Base-by-base conservation (phyloP, 805 yeast genomes). In the Candida ascalaphidarum region DNA sequence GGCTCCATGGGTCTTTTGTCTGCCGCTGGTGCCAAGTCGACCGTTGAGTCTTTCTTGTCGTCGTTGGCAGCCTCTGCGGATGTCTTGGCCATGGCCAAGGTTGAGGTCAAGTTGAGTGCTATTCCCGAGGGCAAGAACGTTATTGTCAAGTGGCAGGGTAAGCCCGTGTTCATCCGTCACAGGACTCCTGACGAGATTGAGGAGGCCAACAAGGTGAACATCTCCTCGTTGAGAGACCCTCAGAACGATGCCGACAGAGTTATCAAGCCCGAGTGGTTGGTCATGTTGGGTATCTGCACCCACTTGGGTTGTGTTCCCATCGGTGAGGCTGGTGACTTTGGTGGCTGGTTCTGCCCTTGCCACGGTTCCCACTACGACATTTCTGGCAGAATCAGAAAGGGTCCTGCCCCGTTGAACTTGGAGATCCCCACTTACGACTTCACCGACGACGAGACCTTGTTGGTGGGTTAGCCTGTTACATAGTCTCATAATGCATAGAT, bases 281-380 rank as follows among this genome's bases (percentile, higher is more conserved):
- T 92, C 61, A 92, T 92, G 99, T 65, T 92, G 68, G 99, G 99
- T 69, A 89, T 92, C 61, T 92, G 99, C 74, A 92, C 99, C 45
- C 99, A 92, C 64, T 79, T 92, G 73, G 99, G 99, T 63, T 92
- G 99, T 81, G 99, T 92, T 39, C 99, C 99, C 46, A 92, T 92
- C 54, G 99, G 99, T 60, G 97, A 92, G 71, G 80, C 96, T 44
- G 99, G 99, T 68, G 99, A 92, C 65, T 92, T 75, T 50, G 97
- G 96, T 61, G 99, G 99, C 61, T 92, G 99, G 99, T 92, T 92
- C 89, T 92, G 98, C 68, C 98, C 99, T 44, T 92, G 98, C 73
- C 99, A 94, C 74, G 99, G 98, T 76, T 89, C 97, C 57, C 98
- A 94, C 66, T 92, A 92, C 68, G 98, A 92, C 69, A 94, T 94